phyloP scores from a whole-genome alignment of 345 rosid genomes.

The Citrus trifoliata region DNA sequence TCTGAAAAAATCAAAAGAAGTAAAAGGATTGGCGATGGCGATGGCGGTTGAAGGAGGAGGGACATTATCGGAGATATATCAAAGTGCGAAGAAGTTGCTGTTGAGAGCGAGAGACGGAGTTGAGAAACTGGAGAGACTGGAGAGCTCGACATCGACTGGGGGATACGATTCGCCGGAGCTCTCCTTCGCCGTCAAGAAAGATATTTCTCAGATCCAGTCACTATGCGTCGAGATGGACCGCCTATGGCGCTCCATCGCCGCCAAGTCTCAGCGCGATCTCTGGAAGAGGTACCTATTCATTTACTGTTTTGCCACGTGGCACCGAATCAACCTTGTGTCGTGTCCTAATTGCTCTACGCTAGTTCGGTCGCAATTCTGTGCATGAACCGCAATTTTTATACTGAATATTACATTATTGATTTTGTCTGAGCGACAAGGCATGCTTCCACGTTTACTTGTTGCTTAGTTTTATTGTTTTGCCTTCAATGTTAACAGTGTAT shows the following conservation, averaged over 20 bases:
- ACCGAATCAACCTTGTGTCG: background rate
- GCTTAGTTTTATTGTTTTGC: background rate
- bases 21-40: background rate
- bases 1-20: background rate
- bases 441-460: too few species aligned
- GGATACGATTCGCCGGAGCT: constrained; percentile 78
- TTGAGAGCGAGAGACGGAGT: constrained; percentile 76
- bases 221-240: constrained; percentile 78
- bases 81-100: constrained; percentile 53
- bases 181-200: constrained; percentile 61
- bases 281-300: constrained; percentile 67
- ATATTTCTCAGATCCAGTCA: constrained; percentile 68
- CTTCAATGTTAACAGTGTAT: background rate
- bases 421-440: too few species aligned
- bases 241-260: constrained; percentile 76
- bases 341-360: background rate
- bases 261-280: constrained; percentile 91
- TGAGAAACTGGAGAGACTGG: constrained; percentile 81
- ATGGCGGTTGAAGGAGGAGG: constrained; percentile 51
- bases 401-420: too few species aligned
- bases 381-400: background rate
- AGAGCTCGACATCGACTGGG: constrained; percentile 46
- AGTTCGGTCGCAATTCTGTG: background rate
- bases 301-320: background rate
- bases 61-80: constrained; percentile 65